Percentiles rank a stretch among this genome's conserved stretches.
Conservation (phyloP, 768 basidiomycete species). For the Tephrocybe rancida region DNA sequence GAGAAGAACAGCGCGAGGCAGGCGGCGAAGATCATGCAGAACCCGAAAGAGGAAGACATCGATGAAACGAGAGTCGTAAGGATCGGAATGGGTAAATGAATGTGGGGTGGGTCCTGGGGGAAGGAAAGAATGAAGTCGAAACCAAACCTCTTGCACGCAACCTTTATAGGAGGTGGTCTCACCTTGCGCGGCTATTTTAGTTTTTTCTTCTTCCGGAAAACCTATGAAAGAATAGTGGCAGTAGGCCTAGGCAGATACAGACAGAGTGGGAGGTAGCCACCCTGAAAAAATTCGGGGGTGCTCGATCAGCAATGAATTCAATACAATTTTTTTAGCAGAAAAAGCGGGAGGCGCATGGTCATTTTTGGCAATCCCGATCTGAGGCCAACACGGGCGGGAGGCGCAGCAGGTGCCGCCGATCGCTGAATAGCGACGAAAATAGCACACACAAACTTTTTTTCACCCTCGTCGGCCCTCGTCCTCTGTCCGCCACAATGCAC, state of each 20-base stretch:
- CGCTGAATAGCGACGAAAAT: not conserved
- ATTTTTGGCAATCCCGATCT: not conserved
- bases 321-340: not conserved
- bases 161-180: constrained; percentile 4
- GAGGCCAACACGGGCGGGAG: not conserved
- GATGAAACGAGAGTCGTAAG: not conserved
- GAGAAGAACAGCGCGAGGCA: constrained; percentile 12
- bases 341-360: not conserved
- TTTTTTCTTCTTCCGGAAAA: too few relatives aligned
- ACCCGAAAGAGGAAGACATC: constrained; percentile 14
- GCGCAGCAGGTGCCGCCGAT: not conserved
- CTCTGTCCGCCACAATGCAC: too few relatives aligned
- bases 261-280: not conserved
- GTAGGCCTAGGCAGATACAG: too few relatives aligned
- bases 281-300: not conserved
- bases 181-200: not conserved
- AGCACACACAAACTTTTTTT: not conserved
- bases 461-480: too few relatives aligned
- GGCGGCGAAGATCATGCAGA: constrained; percentile 12
- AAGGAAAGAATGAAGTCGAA: not conserved
- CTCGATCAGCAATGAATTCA: constrained; percentile 1
- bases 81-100: constrained; percentile 3
- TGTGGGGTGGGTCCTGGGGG: not conserved
- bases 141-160: not conserved
- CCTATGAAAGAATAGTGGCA: too few relatives aligned